Conservation (phyloP, 2,329 filamentous ascomycete species). For the Chlorencoelia australis region DNA sequence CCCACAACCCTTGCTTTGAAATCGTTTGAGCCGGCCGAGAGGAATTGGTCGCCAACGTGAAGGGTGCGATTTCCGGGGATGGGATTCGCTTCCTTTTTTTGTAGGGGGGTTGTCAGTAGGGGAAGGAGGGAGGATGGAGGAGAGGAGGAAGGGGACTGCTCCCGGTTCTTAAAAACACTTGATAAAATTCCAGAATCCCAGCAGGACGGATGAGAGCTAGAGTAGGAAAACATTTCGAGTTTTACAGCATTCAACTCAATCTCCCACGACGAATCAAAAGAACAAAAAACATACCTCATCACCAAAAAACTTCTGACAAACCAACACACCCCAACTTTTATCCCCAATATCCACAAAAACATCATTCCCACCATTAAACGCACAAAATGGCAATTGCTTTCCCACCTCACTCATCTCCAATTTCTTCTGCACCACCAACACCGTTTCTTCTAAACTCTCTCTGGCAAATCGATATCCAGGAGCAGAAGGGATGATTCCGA, state of each 20-base stretch:
- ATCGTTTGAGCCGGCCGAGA: slow-evolving; percentile 91
- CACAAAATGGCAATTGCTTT: slow-evolving; percentile 72
- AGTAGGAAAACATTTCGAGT: too few species aligned
- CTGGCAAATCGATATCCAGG: slow-evolving; percentile 61
- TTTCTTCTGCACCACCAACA: slow-evolving; percentile 86
- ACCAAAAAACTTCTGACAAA: slow-evolving; percentile 86
- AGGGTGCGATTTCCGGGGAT: slow-evolving; percentile 75
- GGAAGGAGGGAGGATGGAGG: too few species aligned
- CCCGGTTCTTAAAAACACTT: too few species aligned
- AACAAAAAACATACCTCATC: too few species aligned
- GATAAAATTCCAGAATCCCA: too few species aligned
- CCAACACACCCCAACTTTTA: slow-evolving; percentile 90
- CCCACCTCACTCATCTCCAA: slow-evolving; percentile 71
- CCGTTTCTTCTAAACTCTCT: slow-evolving; percentile 90
- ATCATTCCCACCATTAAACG: slow-evolving; percentile 95
- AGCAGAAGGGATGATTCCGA: slow-evolving; percentile 62
- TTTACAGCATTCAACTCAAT: too few species aligned
- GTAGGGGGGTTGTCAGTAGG: too few species aligned
- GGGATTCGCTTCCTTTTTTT: too few species aligned
- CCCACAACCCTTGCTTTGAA: slow-evolving; percentile 90
- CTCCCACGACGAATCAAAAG: too few species aligned
- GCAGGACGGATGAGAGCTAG: too few species aligned
- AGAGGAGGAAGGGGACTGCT: too few species aligned
- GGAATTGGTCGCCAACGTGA: slow-evolving; percentile 94
- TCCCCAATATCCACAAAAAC: slow-evolving; percentile 98